These are phyloP conservation scores for Musa acuminata DNA, from an alignment of 176 grass and related monocot species.

Conservation along the genomic window DNA sequence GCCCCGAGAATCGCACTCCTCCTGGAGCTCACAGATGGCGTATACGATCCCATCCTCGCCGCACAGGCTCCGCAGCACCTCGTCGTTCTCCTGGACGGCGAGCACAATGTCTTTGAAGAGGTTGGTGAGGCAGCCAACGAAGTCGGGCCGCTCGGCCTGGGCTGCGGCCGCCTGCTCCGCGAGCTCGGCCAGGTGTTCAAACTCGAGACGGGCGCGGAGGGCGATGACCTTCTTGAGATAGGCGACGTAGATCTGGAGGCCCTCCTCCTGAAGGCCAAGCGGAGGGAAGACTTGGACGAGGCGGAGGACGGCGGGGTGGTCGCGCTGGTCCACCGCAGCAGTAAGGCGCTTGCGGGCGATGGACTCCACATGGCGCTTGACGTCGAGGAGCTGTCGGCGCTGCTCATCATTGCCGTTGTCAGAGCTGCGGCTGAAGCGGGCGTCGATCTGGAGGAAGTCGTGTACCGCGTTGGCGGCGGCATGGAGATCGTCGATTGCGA, in stretches of 20 bases:
- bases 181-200: slow-evolving; percentile 64
- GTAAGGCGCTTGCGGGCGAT: slow-evolving; percentile 55
- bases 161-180: slow-evolving; percentile 15
- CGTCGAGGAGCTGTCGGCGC: slow-evolving; percentile 63
- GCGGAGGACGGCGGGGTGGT: slow-evolving; percentile 65
- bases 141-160: slow-evolving; percentile 47
- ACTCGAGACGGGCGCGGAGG: slow-evolving; percentile 53
- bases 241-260: slow-evolving; percentile 70
- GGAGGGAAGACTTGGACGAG: slow-evolving; percentile 67
- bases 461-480: slow-evolving; percentile 49
- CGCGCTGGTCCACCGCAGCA: slow-evolving; percentile 53
- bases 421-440: slow-evolving; percentile 41
- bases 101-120: slow-evolving; percentile 93
- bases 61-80: slow-evolving; percentile 58
- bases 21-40: slow-evolving; percentile 82
- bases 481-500: slow-evolving; percentile 50
- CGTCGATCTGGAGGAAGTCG: slow-evolving; percentile 64
- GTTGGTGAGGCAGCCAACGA: slow-evolving; percentile 65
- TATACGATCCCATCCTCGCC: slow-evolving; percentile 78
- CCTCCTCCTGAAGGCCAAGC: slow-evolving; percentile 60
- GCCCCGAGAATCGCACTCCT: slow-evolving; percentile 80
- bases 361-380: slow-evolving; percentile 59
- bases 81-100: slow-evolving; percentile 73
- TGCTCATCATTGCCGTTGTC: slow-evolving; percentile 38
- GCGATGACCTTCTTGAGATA: slow-evolving; percentile 85